Evolutionary conservation across 192 early-diverging fungal species (phyloP).

Genomic region (Coemansia sp.): DNA sequence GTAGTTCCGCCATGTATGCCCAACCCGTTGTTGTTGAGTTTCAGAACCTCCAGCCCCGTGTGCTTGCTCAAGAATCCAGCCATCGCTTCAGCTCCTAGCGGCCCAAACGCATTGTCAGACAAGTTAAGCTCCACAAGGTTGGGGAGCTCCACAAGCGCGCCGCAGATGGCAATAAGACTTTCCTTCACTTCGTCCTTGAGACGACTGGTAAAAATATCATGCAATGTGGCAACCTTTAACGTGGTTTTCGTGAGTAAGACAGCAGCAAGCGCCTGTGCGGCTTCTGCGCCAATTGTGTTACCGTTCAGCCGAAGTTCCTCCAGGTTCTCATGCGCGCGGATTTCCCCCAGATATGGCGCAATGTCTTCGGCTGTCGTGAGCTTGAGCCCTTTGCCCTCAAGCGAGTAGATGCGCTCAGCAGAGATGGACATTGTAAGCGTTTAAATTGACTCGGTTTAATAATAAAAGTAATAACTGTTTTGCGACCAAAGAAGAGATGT

Average conservation of each 20-base stretch:
- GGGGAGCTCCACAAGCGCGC: constrained; percentile 78
- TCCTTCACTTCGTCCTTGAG: constrained; percentile 86
- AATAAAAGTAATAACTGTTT: background rate
- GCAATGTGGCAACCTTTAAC: constrained; percentile 81
- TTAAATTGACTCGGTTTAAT: background rate
- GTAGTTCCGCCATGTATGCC: constrained; percentile 87
- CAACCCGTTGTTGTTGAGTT: constrained; percentile 96
- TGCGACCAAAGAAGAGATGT: background rate
- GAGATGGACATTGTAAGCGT: constrained; percentile 26
- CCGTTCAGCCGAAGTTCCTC: constrained; percentile 77
- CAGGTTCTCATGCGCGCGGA: constrained; percentile 63
- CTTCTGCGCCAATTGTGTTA: constrained; percentile 93
- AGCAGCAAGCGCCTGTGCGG: constrained; percentile 73
- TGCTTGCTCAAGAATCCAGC: constrained; percentile 82
- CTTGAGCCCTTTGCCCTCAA: constrained; percentile 87
- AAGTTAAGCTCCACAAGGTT: constrained; percentile 80
- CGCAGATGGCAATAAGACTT: constrained; percentile 78
- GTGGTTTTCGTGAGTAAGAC: constrained; percentile 66
- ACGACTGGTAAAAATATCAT: constrained; percentile 94
- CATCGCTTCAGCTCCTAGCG: constrained; percentile 87
- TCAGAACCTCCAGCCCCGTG: constrained; percentile 76
- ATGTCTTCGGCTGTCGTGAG: constrained; percentile 83
- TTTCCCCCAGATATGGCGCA: constrained; percentile 69
- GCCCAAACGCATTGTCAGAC: constrained; percentile 98
- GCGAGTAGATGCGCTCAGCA: constrained; percentile 68